These are phyloP conservation scores for Coemansia aciculifera DNA, from an alignment of 192 early-diverging fungal species.

Conservation along the genomic window DNA sequence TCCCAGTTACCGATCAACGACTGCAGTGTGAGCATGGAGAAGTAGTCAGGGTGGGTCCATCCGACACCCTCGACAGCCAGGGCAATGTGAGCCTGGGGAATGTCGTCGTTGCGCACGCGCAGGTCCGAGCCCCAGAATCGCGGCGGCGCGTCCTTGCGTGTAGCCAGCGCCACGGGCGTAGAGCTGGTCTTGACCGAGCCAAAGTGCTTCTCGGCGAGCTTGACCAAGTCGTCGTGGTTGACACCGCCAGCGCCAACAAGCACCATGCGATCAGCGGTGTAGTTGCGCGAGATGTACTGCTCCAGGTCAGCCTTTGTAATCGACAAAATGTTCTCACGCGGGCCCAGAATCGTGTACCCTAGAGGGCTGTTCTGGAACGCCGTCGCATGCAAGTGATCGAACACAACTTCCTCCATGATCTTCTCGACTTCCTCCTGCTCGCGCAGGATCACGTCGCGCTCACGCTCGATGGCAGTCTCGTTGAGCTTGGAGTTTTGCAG, in stretches of 20 bases:
- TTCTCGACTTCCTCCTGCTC: constrained; percentile 94
- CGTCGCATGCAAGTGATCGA: constrained; percentile 95
- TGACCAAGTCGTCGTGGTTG: constrained; percentile 90
- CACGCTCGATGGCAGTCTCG: constrained; percentile 86
- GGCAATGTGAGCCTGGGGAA: constrained; percentile 94
- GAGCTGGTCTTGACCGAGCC: constrained; percentile 67
- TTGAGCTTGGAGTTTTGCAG: constrained; percentile 87
- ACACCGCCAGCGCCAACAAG: constrained; percentile 91
- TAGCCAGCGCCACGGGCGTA: constrained; percentile 55
- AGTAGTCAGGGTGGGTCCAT: constrained; percentile 96
- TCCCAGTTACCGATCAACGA: constrained; percentile 97
- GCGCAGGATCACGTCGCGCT: constrained; percentile 95
- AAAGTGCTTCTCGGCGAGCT: constrained; percentile 93
- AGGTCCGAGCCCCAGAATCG: constrained; percentile 90
- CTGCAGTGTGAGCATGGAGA: constrained; percentile 92
- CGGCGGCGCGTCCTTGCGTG: constrained; percentile 58
- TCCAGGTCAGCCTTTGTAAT: constrained; percentile 83
- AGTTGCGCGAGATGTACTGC: constrained; percentile 91
- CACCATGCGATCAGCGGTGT: constrained; percentile 97
- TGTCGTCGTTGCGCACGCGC: constrained; percentile 83
- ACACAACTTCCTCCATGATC: constrained; percentile 97
- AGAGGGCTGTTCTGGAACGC: constrained; percentile 89
- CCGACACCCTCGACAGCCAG: constrained; percentile 94
- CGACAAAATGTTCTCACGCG: constrained; percentile 89
- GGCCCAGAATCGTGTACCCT: constrained; percentile 92